phyloP scores from a whole-genome alignment of 2,329 filamentous ascomycete species.

The Colletotrichum limetticola region DNA sequence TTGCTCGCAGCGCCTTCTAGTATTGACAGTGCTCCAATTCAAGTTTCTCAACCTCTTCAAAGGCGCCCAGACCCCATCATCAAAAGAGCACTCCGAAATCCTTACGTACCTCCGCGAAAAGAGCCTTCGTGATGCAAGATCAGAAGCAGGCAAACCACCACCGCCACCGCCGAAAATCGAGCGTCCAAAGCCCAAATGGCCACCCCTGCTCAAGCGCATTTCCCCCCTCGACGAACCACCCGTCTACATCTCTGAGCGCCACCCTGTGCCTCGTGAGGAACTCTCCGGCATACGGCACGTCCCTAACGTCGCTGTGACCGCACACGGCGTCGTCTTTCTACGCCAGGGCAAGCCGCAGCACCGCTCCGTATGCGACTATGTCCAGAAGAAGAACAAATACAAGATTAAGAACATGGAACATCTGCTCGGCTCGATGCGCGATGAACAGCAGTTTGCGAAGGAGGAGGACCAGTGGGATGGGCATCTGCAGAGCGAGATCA shows the following conservation, averaged over 20 bases:
- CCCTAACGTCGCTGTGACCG: conserved; percentile 64
- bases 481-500: conserved; percentile 44
- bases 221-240: conserved; percentile 50
- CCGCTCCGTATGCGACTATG: conserved; percentile 59
- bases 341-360: conserved; percentile 75
- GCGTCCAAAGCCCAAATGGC: conserved; percentile 34
- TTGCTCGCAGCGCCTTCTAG: no score
- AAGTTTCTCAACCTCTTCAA: conserved; percentile 55
- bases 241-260: conserved; percentile 57
- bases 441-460: conserved; percentile 48
- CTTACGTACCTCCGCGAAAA: conserved; percentile 51
- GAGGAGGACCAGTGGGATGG: conserved; percentile 63
- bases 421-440: conserved; percentile 9
- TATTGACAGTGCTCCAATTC: not conserved
- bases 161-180: conserved; percentile 36
- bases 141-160: conserved; percentile 18
- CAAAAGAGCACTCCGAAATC: conserved; percentile 54
- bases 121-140: conserved; percentile 14
- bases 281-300: conserved; percentile 63
- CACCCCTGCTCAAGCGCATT: conserved; percentile 48
- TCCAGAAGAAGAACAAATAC: conserved; percentile 64
- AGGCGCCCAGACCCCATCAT: conserved; percentile 49
- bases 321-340: conserved; percentile 71
- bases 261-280: conserved; percentile 59
- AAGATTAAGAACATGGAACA: conserved; percentile 51